A percentile compares a stretch with the other conserved stretches of the same genome.
phyloP scores from a whole-genome alignment of 495 filamentous ascomycete genomes.

The Xylaria curta region DNA sequence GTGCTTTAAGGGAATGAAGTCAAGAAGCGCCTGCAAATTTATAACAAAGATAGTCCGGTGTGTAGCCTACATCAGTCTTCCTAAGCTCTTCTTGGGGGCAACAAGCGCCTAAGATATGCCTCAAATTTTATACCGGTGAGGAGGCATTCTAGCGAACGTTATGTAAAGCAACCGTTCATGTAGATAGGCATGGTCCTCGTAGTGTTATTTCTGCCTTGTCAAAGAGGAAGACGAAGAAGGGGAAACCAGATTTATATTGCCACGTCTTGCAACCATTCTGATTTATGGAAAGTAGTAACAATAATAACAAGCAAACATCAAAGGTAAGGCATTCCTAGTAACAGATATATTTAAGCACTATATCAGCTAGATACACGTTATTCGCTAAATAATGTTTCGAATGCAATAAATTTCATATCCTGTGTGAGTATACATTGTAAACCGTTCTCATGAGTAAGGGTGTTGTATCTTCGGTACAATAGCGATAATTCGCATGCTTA shows the following conservation, averaged over 20 bases:
- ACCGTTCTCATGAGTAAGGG: too few species aligned
- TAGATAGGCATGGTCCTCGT: neutral
- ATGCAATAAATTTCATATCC: neutral
- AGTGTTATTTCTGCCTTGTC: too few species aligned
- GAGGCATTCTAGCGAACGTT: neutral
- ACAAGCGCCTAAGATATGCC: neutral
- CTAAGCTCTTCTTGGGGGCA: neutral
- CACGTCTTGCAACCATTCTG: neutral
- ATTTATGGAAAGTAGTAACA: neutral
- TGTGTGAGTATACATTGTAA: neutral
- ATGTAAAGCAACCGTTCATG: neutral
- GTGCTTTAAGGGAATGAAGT: too few species aligned
- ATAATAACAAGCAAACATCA: too few species aligned
- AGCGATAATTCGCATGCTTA: neutral
- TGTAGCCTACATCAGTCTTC: too few species aligned
- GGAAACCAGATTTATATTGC: neutral
- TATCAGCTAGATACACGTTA: too few species aligned
- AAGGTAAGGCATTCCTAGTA: too few species aligned
- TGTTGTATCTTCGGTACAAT: neutral
- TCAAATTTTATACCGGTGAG: neutral
- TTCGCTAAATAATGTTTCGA: too few species aligned
- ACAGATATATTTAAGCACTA: too few species aligned
- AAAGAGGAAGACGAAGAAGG: neutral
- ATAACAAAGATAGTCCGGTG: too few species aligned
- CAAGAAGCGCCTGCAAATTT: too few species aligned